Base-by-base conservation (phyloP, 495 filamentous ascomycete species). In the Cercophora samala region DNA sequence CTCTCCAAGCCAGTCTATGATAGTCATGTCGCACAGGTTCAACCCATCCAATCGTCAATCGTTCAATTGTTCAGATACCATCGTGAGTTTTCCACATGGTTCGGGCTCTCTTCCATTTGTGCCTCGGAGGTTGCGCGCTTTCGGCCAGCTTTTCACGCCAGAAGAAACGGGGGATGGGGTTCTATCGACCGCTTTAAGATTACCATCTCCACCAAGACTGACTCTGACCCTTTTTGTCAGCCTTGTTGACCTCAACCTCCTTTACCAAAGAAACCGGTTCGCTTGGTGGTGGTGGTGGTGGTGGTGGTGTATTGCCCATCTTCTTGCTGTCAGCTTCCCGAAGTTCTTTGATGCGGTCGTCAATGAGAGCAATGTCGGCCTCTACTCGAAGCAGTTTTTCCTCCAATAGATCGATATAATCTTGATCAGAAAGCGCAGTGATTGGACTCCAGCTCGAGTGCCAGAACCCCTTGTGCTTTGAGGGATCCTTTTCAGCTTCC, bases 341-440 rank as follows among this genome's bases (percentile, higher is more conserved):
- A 51, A 90, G 67, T 53, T 77, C 81, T 53, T 85, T 87, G 64
- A 99, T 93, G 66, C 86, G 88, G 52, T 97, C 94, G 70, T 97
- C 92, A 13, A 97, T 76, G 37, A 97, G 70, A 0, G 94, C 90
- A 69, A 97, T 91, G 65, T 97, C 91, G 11, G 88, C 92, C 68
- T 97, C 88, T 15, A 97, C 78, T 58, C 85, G 83, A 6, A 99
- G 77, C 22, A 96, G 68, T 76, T 90, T 92, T 74, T 96, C 92
- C 70, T 86, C 81, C 51, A 97, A 75, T 70, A 92, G 90, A 6
- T 81, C 78, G 67, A 84, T 85, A 69, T 97, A 99, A 29, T 97
- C 90, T 61, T 90, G 82, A 72, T 97, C 88, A 0, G 88, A 89
- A 22, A 99, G 76, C 15, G 80, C 81, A 62, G 85, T 92, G 65